A percentile compares a stretch with the other conserved stretches of the same genome.
Conservation (phyloP, 768 basidiomycete species). For the Russula emetica region DNA sequence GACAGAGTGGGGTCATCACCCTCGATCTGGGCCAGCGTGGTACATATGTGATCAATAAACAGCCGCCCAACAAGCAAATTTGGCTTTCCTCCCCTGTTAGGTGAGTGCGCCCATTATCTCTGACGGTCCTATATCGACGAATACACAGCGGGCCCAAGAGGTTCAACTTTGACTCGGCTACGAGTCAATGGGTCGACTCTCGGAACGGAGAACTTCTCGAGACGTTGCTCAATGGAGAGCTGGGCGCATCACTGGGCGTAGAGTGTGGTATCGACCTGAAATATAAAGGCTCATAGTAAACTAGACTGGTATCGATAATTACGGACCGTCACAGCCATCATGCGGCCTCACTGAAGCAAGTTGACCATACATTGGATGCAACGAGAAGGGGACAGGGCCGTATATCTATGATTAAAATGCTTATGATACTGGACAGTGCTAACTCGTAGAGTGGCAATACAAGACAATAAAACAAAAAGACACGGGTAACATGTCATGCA, state of each 20-base stretch:
- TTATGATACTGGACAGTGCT: conserved; percentile 9
- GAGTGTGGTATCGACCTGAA: conserved; percentile 24
- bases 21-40: conserved; percentile 69
- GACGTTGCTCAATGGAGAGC: conserved; percentile 63
- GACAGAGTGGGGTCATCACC: conserved; percentile 81
- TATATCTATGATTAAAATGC: conserved; percentile 5
- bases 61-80: conserved; percentile 95
- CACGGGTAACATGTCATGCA: not conserved
- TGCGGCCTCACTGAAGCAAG: not conserved
- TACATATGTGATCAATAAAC: conserved; percentile 95
- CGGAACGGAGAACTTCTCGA: conserved; percentile 62
- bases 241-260: conserved; percentile 43
- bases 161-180: conserved; percentile 64
- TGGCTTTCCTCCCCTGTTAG: conserved; percentile 90
- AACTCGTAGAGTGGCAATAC: conserved; percentile 1
- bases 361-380: not conserved
- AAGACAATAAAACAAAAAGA: conserved; percentile 8
- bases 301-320: not conserved
- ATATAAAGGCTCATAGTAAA: not conserved
- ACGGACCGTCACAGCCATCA: not conserved
- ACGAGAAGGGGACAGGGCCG: not conserved
- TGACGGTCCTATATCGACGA: not conserved
- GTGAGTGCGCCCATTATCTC: conserved; percentile 38
- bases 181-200: conserved; percentile 69
- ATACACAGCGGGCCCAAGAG: conserved; percentile 79